Conservation (phyloP, 2,329 filamentous ascomycete species). For the Aspergillus sp. region DNA sequence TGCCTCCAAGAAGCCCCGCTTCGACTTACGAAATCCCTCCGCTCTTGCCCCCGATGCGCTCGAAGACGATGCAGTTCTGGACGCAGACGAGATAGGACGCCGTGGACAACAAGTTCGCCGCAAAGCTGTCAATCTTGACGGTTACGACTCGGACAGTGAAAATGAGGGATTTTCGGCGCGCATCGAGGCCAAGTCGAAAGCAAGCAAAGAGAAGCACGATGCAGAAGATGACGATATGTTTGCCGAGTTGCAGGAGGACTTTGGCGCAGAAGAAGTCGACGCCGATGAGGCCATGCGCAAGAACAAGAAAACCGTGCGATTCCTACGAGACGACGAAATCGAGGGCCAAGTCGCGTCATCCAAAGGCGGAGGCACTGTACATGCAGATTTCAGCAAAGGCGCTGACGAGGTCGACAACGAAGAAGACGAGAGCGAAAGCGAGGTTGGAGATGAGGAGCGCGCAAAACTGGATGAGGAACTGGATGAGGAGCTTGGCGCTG, state of each 20-base stretch:
- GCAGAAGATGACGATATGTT: slow-evolving; percentile 75
- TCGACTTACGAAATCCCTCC: slow-evolving; percentile 93
- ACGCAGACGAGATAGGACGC: slow-evolving; percentile 87
- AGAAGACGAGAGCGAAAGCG: slow-evolving; percentile 60
- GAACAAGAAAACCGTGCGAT: slow-evolving; percentile 64
- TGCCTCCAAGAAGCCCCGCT: slow-evolving; percentile 75
- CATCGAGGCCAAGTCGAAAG: slow-evolving; percentile 61
- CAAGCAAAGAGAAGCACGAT: slow-evolving; percentile 35
- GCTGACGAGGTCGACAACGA: slow-evolving; percentile 60
- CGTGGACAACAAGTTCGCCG: slow-evolving; percentile 75
- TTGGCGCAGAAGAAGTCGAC: slow-evolving; percentile 55
- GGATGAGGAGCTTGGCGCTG: slow-evolving; percentile 87
- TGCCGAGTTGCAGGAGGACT: slow-evolving; percentile 66
- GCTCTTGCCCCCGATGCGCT: slow-evolving; percentile 80
- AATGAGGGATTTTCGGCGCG: slow-evolving; percentile 85
- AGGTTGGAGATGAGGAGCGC: slow-evolving; percentile 65
- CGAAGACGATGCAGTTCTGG: slow-evolving; percentile 74
- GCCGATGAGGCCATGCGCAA: slow-evolving; percentile 56
- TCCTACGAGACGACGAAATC: slow-evolving; percentile 66
- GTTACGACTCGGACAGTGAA: slow-evolving; percentile 90
- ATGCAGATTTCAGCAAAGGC: slow-evolving; percentile 55
- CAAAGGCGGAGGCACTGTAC: slow-evolving; percentile 71
- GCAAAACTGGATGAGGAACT: slow-evolving; percentile 74
- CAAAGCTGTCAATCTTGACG: slow-evolving; percentile 92
- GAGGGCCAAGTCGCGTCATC: slow-evolving; percentile 76